A percentile compares a stretch with the other conserved stretches of the same genome.
Conservation (phyloP, 331 rosid genomes). For the Pyrus hybrid region DNA sequence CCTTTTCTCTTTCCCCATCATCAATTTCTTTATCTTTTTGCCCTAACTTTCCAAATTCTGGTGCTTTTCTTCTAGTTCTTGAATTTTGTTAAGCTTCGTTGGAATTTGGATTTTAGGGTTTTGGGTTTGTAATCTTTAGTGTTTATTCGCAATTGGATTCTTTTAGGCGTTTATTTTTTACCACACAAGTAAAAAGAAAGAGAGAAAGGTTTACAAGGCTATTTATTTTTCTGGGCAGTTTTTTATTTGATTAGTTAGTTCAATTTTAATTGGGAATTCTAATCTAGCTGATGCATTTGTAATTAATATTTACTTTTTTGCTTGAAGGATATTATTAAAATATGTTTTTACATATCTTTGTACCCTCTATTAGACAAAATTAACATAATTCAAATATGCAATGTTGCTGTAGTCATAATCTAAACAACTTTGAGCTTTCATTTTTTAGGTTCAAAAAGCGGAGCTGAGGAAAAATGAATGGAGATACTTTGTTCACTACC, state of each 20-base stretch:
- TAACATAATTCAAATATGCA: not conserved
- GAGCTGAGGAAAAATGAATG: constrained; percentile 79
- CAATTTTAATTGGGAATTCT: not conserved
- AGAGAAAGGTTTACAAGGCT: not conserved
- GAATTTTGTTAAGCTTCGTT: not conserved
- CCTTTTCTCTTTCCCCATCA: not conserved
- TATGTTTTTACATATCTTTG: not conserved
- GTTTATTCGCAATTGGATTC: not conserved
- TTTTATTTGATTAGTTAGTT: not conserved
- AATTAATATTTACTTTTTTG: not conserved
- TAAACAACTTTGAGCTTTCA: constrained; percentile 11
- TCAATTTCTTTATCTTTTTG: not conserved
- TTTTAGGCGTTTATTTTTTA: not conserved
- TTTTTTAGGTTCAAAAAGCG: constrained; percentile 69
- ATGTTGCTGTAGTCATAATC: not conserved
- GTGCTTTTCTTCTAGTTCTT: not conserved
- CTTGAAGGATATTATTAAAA: not conserved
- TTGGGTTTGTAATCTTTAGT: not conserved
- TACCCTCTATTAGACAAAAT: not conserved
- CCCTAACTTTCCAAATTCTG: not conserved
- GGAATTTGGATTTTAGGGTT: constrained; percentile 9
- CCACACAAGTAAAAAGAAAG: not conserved
- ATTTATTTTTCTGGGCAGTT: not conserved
- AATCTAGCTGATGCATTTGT: not conserved
- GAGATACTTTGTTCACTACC: constrained; percentile 97